phyloP scores from a whole-genome alignment of 2,329 filamentous ascomycete genomes.

The Verticillium nonalfalfae region DNA sequence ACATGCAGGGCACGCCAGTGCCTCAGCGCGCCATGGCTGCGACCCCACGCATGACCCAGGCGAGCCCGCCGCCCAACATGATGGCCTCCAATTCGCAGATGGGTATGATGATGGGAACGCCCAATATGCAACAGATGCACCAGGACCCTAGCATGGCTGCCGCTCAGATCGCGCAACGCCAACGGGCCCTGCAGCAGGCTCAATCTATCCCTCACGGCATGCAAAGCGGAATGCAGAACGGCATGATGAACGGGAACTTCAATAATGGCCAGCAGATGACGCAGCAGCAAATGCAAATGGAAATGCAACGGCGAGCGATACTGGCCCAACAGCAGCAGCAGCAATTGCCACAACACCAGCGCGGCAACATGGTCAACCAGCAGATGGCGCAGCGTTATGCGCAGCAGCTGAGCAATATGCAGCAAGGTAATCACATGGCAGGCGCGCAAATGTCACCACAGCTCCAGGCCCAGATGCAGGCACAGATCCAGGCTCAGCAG shows the following conservation, averaged over 20 bases:
- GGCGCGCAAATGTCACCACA: slow-evolving; percentile 26
- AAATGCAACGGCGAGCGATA: slow-evolving; percentile 15
- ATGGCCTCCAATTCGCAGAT: slow-evolving; percentile 53
- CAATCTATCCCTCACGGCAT: slow-evolving; percentile 23
- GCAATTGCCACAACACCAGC: slow-evolving; percentile 26
- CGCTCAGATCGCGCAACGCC: slow-evolving; percentile 41
- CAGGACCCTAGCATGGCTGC: slow-evolving; percentile 32
- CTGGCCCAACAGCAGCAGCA: slow-evolving; percentile 25
- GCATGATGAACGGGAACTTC: slow-evolving; percentile 28
- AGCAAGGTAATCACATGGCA: slow-evolving; percentile 20
- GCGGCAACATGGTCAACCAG: slow-evolving; percentile 33
- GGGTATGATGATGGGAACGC: slow-evolving; percentile 33
- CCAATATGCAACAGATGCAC: slow-evolving; percentile 28
- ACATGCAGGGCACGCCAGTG: slow-evolving; percentile 56
- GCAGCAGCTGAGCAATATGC: slow-evolving; percentile 35
- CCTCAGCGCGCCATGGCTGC: slow-evolving; percentile 42
- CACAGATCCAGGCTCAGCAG: slow-evolving; percentile 21
- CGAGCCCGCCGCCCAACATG: slow-evolving; percentile 54
- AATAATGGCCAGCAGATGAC: slow-evolving; percentile 26
- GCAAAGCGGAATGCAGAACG: slow-evolving; percentile 25
- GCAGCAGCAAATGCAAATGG: slow-evolving; percentile 11
- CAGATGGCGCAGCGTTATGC: slow-evolving; percentile 36
- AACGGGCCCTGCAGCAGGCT: slow-evolving; percentile 36
- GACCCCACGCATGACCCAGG: slow-evolving; percentile 58
- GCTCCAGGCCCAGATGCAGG: slow-evolving; percentile 31